Evolutionary conservation across 441 rosid genomes (phyloP), one percentile per base, ranked within the genome.

Genomic region (Gossypium davidsonii): DNA sequence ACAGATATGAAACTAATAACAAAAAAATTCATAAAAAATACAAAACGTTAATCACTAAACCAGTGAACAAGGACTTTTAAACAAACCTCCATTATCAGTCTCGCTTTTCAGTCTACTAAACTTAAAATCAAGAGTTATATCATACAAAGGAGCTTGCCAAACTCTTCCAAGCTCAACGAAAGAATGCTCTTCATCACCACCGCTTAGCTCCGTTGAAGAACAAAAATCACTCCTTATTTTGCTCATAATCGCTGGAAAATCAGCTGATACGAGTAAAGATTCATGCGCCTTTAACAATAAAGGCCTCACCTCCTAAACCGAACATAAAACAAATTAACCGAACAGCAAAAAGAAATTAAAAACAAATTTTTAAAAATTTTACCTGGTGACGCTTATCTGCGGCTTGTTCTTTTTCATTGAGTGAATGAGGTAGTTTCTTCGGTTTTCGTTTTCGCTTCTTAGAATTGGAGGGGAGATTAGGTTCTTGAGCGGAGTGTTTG

Each of bases 121-220:
- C 11, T 60, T 79, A 34, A 81, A 84, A 80, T 81, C 62, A 31
- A 92, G 81, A 52, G 89, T 79, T 39, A 94, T 88, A 81, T 91
- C 97, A 6, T 79, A 91, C 59, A 94, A 62, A 74, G 97, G 85
- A 74, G 97, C 97, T 78, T 90, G 97, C 97, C 95, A 94, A 66
- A 90, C 90, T 59, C 78, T 80, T 67, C 93, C 91, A 1, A 90
- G 83, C 74, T 88, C 95, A 46, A 89, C 55, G 74, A 94, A 85
- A 3, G 94, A 89, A 67, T 66, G 71, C 39, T 64, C 72, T 37
- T 26, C 68, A 0, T 26, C 68, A 0, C 3, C 60, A 1, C 3
- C 74, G 55, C 69, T 61, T 55, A 67, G 63, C 76, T 70, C 83
- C 52, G 71, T 26, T 51, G 81, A 46, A 68, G 77, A 77, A 52